Evolutionary conservation across 441 rosid species (phyloP).

Genomic region (Corymbia citriodora): DNA sequence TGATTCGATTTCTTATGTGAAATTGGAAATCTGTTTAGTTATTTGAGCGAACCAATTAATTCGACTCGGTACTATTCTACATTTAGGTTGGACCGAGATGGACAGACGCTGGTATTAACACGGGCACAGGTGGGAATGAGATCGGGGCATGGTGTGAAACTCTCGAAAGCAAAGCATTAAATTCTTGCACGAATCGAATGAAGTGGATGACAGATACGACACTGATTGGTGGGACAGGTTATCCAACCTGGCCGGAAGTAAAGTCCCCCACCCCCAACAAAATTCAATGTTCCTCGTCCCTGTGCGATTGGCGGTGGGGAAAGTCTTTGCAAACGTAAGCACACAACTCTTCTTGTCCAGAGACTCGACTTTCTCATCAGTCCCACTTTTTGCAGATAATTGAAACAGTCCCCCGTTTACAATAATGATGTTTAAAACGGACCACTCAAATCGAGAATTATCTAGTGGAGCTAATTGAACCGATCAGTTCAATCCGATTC

Average conservation of each 20-base stretch:
- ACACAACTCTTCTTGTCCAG: neutral
- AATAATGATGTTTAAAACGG: no score
- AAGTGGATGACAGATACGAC: neutral
- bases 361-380: no score
- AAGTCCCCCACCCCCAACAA: neutral
- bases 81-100: neutral
- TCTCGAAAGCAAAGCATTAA: neutral
- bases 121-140: neutral
- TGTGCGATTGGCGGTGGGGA: neutral
- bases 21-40: rapidly evolving
- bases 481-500: no score
- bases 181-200: neutral
- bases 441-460: no score
- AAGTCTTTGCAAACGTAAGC: neutral
- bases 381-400: neutral
- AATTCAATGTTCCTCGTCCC: slow-evolving; percentile 1
- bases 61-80: neutral
- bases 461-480: no score
- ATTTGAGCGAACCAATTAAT: rapidly evolving
- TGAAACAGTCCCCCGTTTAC: neutral
- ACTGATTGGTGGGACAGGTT: neutral
- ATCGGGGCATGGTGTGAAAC: neutral
- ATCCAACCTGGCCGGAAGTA: neutral
- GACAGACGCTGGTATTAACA: rapidly evolving
- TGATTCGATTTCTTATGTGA: neutral